Percentiles rank a stretch among this genome's conserved stretches.
These are phyloP conservation scores for Epichloe amarillans DNA, from an alignment of 2,329 filamentous ascomycete genomes.

Conservation along the genomic window DNA sequence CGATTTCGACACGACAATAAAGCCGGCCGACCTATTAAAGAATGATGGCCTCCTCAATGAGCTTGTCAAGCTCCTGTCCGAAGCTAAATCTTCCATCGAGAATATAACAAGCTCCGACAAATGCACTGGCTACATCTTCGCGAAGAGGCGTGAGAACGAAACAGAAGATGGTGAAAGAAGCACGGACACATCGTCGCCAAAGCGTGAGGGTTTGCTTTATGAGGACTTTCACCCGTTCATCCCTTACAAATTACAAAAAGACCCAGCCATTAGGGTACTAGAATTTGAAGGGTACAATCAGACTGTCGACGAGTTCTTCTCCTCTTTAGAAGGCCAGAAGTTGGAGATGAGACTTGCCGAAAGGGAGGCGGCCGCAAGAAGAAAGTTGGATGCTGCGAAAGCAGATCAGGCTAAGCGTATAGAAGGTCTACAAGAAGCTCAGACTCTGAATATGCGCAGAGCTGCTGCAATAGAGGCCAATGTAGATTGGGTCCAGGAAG, in stretches of 20 bases:
- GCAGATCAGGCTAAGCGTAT: slow-evolving; percentile 76
- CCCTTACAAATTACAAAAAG: slow-evolving; percentile 63
- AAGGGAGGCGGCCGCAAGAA: slow-evolving; percentile 65
- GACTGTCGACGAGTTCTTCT: slow-evolving; percentile 94
- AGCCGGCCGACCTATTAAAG: slow-evolving; percentile 56
- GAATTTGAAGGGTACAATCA: slow-evolving; percentile 79
- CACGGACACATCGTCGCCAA: slow-evolving; percentile 22
- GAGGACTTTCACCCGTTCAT: slow-evolving; percentile 93
- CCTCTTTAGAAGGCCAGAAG: slow-evolving; percentile 87
- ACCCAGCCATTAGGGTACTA: slow-evolving; percentile 53
- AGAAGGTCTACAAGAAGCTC: slow-evolving; percentile 67
- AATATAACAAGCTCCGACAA: slow-evolving; percentile 52
- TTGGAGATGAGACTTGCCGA: slow-evolving; percentile 73
- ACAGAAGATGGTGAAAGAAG: slow-evolving; percentile 7
- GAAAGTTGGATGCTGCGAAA: slow-evolving; percentile 73
- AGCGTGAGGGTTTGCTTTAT: slow-evolving; percentile 50
- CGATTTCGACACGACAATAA: slow-evolving; percentile 53
- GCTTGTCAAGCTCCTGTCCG: slow-evolving; percentile 53
- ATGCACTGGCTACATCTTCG: slow-evolving; percentile 78
- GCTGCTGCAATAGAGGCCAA: slow-evolving; percentile 87
- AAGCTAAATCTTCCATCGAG: slow-evolving; percentile 52
- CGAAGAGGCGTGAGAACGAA: slow-evolving; percentile 38
- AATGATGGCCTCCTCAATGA: slow-evolving; percentile 50
- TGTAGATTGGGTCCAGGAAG: slow-evolving; percentile 79
- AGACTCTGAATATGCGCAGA: slow-evolving; percentile 74